These are phyloP conservation scores for Pyrrhoderma lamaoense DNA, from an alignment of 1,284 basidiomycete genomes.

Conservation along the genomic window DNA sequence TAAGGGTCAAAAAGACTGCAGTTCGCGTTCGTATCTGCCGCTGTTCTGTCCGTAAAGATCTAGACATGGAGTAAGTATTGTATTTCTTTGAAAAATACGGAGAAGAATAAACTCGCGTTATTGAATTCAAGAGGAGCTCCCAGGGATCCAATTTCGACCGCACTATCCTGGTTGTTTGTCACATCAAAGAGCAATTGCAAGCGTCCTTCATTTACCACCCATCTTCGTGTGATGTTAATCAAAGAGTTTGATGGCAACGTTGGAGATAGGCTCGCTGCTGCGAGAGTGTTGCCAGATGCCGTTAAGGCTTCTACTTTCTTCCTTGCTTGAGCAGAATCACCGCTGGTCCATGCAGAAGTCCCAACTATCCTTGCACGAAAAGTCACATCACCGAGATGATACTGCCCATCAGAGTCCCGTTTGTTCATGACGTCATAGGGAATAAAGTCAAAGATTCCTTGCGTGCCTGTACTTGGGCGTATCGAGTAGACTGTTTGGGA, in stretches of 20 bases:
- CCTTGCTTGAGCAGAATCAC: constrained; percentile 41
- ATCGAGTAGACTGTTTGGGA: constrained; percentile 52
- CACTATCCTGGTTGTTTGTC: constrained; percentile 37
- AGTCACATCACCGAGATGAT: constrained; percentile 52
- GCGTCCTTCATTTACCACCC: constrained; percentile 37
- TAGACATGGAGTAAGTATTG: constrained; percentile 16
- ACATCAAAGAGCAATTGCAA: constrained; percentile 47
- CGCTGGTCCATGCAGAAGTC: constrained; percentile 38
- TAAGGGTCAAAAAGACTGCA: constrained; percentile 55
- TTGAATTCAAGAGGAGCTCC: constrained; percentile 52
- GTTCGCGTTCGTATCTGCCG: constrained; percentile 43
- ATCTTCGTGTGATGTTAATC: constrained; percentile 45
- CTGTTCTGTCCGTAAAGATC: constrained; percentile 52
- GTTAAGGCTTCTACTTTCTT: constrained; percentile 33
- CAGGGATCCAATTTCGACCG: constrained; percentile 49
- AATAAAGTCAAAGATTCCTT: constrained; percentile 44
- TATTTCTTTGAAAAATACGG: neutral
- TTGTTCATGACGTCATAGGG: constrained; percentile 45
- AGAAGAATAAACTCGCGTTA: constrained; percentile 32
- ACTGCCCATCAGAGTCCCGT: constrained; percentile 42
- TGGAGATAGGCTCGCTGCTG: constrained; percentile 42
- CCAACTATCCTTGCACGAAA: constrained; percentile 44
- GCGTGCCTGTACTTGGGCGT: constrained; percentile 28
- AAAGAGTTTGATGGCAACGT: constrained; percentile 41
- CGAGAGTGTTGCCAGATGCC: constrained; percentile 38